Percentiles rank a stretch among this genome's conserved stretches.
Evolutionary conservation across 2,329 filamentous ascomycete genomes (phyloP).

Genomic region (Clonostachys sp.): DNA sequence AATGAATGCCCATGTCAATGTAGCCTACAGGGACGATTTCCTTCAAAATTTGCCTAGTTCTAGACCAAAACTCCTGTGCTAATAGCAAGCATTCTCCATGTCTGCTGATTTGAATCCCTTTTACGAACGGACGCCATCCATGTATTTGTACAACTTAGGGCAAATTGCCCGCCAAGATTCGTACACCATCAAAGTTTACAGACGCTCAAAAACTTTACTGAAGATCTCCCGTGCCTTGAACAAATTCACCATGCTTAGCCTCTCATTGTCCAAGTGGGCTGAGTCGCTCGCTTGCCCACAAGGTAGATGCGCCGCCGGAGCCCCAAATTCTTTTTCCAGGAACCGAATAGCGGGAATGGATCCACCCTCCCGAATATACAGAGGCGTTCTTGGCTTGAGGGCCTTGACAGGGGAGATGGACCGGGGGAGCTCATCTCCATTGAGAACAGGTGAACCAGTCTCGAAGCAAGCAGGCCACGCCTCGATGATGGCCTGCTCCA

Average conservation of each 20-base stretch:
- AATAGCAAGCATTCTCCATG: too few species aligned
- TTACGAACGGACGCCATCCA: not conserved
- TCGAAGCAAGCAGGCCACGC: conserved; percentile 67
- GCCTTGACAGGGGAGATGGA: conserved; percentile 2
- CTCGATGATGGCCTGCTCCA: conserved; percentile 79
- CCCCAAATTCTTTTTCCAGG: conserved; percentile 87
- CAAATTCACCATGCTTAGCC: conserved; percentile 82
- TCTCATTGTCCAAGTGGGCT: conserved; percentile 92
- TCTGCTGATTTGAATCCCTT: not conserved
- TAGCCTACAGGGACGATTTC: too few species aligned
- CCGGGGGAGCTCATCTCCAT: conserved; percentile 3
- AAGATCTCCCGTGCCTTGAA: conserved; percentile 93
- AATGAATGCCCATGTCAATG: too few species aligned
- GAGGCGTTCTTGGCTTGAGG: conserved; percentile 52
- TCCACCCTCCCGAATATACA: conserved; percentile 94
- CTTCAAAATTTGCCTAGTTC: too few species aligned
- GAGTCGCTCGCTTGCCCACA: conserved; percentile 93
- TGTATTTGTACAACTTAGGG: not conserved
- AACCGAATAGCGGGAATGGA: conserved; percentile 94
- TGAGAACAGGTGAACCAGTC: conserved; percentile 1
- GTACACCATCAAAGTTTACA: conserved; percentile 28
- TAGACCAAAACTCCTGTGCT: too few species aligned
- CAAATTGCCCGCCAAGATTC: not conserved
- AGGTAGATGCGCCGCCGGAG: conserved; percentile 86
- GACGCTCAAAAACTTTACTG: conserved; percentile 71